phyloP scores from a whole-genome alignment of 768 basidiomycete genomes.

The Austroboletus eburneus region DNA sequence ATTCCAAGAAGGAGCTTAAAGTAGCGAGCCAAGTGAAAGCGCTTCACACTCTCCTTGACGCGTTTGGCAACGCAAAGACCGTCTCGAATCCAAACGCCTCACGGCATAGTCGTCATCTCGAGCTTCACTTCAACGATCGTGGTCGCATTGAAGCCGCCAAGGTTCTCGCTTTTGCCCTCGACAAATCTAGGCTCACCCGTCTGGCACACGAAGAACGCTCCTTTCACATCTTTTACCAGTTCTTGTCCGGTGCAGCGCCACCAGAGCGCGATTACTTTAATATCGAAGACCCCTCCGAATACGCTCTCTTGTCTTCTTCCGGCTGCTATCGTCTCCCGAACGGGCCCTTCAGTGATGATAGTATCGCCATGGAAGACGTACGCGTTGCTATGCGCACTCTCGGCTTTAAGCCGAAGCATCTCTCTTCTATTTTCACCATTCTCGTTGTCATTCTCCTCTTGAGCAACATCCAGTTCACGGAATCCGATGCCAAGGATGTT shows the following conservation, averaged over 20 bases:
- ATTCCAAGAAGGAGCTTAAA: constrained; percentile 49
- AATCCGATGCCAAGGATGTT: constrained; percentile 51
- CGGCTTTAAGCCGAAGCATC: constrained; percentile 60
- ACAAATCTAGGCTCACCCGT: constrained; percentile 54
- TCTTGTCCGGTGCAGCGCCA: constrained; percentile 55
- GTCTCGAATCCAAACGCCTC: constrained; percentile 60
- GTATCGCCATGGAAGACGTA: constrained; percentile 53
- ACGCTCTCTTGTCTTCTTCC: constrained; percentile 53
- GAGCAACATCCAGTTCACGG: constrained; percentile 55
- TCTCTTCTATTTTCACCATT: constrained; percentile 49
- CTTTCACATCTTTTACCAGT: constrained; percentile 65
- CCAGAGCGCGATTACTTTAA: constrained; percentile 49
- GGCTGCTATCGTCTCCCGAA: constrained; percentile 62
- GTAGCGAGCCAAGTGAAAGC: constrained; percentile 55
- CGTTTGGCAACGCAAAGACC: constrained; percentile 68
- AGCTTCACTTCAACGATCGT: constrained; percentile 56
- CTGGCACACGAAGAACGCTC: constrained; percentile 57
- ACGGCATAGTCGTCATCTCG: constrained; percentile 54
- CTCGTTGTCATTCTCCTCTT: constrained; percentile 52
- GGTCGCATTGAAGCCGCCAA: constrained; percentile 56
- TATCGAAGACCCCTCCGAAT: constrained; percentile 57
- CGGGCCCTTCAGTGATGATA: constrained; percentile 59
- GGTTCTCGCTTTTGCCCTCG: constrained; percentile 56
- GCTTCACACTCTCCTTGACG: constrained; percentile 52
- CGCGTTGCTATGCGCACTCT: constrained; percentile 51